These are phyloP conservation scores for Citrullus colocynthis DNA, from an alignment of 306 rosid genomes.

Conservation along the genomic window DNA sequence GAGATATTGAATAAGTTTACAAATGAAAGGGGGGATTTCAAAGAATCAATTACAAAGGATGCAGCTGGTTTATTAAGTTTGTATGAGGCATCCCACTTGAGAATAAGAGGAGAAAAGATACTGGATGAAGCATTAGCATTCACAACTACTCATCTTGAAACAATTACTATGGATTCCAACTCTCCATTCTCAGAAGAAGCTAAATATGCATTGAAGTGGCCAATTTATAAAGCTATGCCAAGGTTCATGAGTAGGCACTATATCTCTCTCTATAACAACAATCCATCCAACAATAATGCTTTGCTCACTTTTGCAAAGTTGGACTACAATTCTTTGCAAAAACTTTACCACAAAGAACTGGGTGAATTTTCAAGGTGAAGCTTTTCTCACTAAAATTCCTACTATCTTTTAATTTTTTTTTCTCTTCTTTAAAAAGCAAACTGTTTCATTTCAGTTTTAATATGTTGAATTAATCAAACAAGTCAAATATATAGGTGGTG, in stretches of 20 bases:
- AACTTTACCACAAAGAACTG: slow-evolving; percentile 2
- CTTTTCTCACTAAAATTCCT: background rate
- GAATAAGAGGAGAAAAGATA: slow-evolving; percentile 2
- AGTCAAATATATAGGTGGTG: background rate
- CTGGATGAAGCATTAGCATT: slow-evolving; percentile 12
- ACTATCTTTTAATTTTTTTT: too few species aligned
- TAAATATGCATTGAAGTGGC: slow-evolving; percentile 3
- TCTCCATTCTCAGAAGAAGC: background rate
- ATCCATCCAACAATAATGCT: background rate
- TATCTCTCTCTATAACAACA: background rate
- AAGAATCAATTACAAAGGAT: background rate
- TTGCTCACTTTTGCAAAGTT: slow-evolving; percentile 13
- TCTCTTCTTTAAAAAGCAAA: too few species aligned
- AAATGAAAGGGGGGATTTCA: slow-evolving; percentile 1
- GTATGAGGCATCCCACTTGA: slow-evolving; percentile 14
- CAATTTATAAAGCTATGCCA: background rate
- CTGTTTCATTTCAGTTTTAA: too few species aligned
- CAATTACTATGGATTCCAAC: background rate
- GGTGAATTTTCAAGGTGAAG: background rate
- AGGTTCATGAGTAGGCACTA: background rate
- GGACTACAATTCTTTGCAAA: slow-evolving; percentile 19
- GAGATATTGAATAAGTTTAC: too few species aligned
- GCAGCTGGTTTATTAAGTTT: slow-evolving; percentile 9
- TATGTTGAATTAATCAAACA: too few species aligned
- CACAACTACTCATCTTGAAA: slow-evolving; percentile 1